A percentile compares a stretch with the other conserved stretches of the same genome.
Conservation (phyloP, 1,139 yeast species). For the Yamadazyma trypodendri region DNA sequence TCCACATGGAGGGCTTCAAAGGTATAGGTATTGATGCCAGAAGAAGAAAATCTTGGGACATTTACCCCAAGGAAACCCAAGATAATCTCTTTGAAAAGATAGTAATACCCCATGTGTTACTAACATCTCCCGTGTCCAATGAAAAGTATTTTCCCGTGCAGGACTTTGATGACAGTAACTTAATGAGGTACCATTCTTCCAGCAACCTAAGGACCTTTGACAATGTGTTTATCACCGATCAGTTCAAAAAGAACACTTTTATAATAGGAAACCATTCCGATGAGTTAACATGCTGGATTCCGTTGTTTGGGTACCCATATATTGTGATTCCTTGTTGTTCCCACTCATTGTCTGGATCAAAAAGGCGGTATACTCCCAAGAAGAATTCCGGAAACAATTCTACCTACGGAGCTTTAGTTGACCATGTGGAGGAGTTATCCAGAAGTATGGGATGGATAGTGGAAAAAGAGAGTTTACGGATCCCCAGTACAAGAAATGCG, state of each 20-base stretch:
- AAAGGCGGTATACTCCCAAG: conserved; percentile 58
- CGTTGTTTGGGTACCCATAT: conserved; percentile 81
- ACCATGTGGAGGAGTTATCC: conserved; percentile 75
- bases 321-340: conserved; percentile 96
- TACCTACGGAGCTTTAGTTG: conserved; percentile 80
- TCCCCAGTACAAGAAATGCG: conserved; percentile 92
- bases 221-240: conserved; percentile 61
- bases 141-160: conserved; percentile 43
- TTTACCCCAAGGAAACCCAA: conserved; percentile 65
- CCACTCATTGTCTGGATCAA: conserved; percentile 77
- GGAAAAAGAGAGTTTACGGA: conserved; percentile 82
- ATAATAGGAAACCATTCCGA: conserved; percentile 94
- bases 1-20: conserved; percentile 72
- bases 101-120: conserved; percentile 68
- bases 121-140: conserved; percentile 67
- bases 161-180: conserved; percentile 55
- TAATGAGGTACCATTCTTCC: conserved; percentile 50
- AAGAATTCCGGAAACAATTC: conserved; percentile 33
- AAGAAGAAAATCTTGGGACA: conserved; percentile 81
- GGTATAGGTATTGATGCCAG: conserved; percentile 93
- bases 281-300: conserved; percentile 94
- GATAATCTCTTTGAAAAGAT: conserved; percentile 67
- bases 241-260: conserved; percentile 69
- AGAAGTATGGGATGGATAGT: conserved; percentile 75
- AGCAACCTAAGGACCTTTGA: conserved; percentile 53